Evolutionary conservation across 139 green algal species (phyloP).

Genomic region (Picochlorum sp.): DNA sequence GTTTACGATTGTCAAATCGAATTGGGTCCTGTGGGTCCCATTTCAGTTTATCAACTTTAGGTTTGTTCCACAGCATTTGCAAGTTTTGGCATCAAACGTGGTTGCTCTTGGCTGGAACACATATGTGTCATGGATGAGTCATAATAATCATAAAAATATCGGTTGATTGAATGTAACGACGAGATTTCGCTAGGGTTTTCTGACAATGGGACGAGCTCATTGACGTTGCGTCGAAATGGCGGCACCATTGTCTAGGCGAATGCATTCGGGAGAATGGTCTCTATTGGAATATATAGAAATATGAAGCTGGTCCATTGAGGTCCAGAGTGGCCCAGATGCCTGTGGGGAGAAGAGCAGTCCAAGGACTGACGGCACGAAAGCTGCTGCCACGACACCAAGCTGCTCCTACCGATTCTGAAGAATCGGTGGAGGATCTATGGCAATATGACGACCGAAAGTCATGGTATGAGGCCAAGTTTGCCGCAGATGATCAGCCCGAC

Average conservation of each 20-base stretch:
- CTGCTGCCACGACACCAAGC: not conserved
- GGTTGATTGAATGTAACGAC: too few relatives aligned
- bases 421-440: conserved; percentile 22
- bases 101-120: conserved; percentile 74
- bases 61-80: conserved; percentile 65
- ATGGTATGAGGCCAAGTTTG: conserved; percentile 19
- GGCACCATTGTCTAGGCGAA: too few relatives aligned
- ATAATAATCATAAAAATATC: conserved; percentile 12
- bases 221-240: too few relatives aligned
- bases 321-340: too few relatives aligned
- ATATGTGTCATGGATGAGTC: conserved; percentile 66
- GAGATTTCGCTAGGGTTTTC: too few relatives aligned
- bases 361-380: not conserved
- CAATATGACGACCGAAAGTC: conserved; percentile 20
- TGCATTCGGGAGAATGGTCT: too few relatives aligned
- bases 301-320: too few relatives aligned
- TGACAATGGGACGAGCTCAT: too few relatives aligned
- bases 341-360: too few relatives aligned
- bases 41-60: conserved; percentile 87
- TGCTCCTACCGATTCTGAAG: not conserved
- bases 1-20: conserved; percentile 54
- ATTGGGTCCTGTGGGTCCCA: conserved; percentile 87
- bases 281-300: too few relatives aligned
- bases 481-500: conserved; percentile 50
- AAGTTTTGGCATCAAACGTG: conserved; percentile 69